phyloP scores from a whole-genome alignment of 148 eudicot species.

The Polygonum maritimum region DNA sequence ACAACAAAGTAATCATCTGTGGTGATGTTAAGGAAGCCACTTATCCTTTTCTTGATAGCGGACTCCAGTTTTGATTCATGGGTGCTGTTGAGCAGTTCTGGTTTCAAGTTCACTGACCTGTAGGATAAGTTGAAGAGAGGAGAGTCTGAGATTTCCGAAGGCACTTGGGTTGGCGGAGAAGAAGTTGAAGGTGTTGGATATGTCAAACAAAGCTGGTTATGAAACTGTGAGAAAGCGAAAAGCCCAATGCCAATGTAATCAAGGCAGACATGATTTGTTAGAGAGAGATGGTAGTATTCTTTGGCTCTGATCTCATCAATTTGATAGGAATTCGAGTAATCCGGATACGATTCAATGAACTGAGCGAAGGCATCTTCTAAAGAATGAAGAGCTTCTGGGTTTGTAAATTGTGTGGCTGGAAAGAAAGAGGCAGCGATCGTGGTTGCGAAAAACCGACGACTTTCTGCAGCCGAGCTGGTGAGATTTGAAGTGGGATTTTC shows the following conservation, averaged over 20 bases:
- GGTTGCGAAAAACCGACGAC: conserved; percentile 26
- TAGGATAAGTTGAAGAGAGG: conserved; percentile 57
- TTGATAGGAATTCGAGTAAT: conserved; percentile 32
- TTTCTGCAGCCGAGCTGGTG: background rate
- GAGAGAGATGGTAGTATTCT: conserved; percentile 46
- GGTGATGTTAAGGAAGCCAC: conserved; percentile 56
- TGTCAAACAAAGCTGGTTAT: conserved; percentile 22
- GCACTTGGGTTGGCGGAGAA: conserved; percentile 34
- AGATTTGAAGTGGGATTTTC: conserved; percentile 3
- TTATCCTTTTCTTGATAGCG: conserved; percentile 52
- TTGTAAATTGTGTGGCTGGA: conserved; percentile 47
- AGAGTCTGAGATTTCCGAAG: conserved; percentile 33
- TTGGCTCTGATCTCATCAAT: conserved; percentile 49
- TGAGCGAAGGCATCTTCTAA: conserved; percentile 27
- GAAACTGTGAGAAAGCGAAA: conserved; percentile 51
- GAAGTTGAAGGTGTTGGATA: conserved; percentile 31
- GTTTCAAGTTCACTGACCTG: conserved; percentile 61
- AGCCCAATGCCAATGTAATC: conserved; percentile 74
- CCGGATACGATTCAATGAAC: conserved; percentile 38
- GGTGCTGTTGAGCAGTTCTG: conserved; percentile 50
- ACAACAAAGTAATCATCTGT: conserved; percentile 63
- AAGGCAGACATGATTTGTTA: conserved; percentile 41
- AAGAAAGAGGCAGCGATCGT: conserved; percentile 45
- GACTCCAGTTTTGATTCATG: conserved; percentile 57
- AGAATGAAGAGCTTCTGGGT: conserved; percentile 64